phyloP scores from a whole-genome alignment of 176 grass and related monocot species.

The Tillandsia fasciculata region DNA sequence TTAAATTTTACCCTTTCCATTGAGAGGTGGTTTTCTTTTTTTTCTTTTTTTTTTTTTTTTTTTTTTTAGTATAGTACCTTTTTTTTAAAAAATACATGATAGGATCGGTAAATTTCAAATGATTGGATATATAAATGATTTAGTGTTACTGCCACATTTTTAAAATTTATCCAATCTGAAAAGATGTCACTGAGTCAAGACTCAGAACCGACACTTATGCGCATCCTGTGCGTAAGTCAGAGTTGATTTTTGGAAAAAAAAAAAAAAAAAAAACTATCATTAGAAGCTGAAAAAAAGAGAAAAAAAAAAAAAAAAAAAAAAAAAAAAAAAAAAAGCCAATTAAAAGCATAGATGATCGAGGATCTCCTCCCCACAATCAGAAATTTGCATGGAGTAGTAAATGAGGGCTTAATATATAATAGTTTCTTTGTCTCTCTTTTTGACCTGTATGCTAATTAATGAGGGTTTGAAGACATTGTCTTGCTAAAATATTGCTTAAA shows the following conservation, averaged over 20 bases:
- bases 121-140: no score
- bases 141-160: no score
- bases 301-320: not conserved
- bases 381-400: not conserved
- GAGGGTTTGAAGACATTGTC: not conserved
- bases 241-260: slow-evolving; percentile 3
- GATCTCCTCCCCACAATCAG: not conserved
- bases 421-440: not conserved
- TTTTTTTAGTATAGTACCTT: no score
- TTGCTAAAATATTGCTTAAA: not conserved
- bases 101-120: no score
- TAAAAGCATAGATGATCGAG: slow-evolving; percentile 4
- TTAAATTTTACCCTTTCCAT: no score
- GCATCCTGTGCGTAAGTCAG: slow-evolving; percentile 13
- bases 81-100: no score
- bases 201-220: slow-evolving; percentile 16
- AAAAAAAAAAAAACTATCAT: slow-evolving; percentile 18
- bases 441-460: not conserved
- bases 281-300: slow-evolving; percentile 7
- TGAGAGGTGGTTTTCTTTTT: no score
- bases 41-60: no score
- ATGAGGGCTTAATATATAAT: not conserved
- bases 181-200: not conserved
- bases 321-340: not conserved
- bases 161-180: not conserved